A percentile compares a stretch with the other conserved stretches of the same genome.
These are phyloP conservation scores for Boletus insuetus DNA, from an alignment of 768 basidiomycete genomes.

Conservation along the genomic window DNA sequence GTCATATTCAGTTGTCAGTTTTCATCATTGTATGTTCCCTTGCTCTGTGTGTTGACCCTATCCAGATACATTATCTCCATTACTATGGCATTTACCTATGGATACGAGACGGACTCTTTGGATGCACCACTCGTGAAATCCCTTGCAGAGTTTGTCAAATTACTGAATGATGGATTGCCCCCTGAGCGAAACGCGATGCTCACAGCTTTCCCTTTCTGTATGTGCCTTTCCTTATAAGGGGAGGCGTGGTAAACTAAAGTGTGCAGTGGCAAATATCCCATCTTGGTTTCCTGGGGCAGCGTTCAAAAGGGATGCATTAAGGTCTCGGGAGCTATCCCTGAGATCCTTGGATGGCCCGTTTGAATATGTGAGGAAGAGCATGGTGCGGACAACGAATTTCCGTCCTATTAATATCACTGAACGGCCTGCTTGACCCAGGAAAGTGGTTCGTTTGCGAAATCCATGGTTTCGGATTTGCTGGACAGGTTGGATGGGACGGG, in stretches of 20 bases:
- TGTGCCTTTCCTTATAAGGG: background rate
- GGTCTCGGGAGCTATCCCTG: conserved; percentile 26
- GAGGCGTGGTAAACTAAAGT: background rate
- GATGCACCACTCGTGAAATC: conserved; percentile 28
- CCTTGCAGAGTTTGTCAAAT: conserved; percentile 19
- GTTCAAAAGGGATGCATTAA: conserved; percentile 28
- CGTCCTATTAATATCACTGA: background rate
- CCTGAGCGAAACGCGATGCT: conserved; percentile 29
- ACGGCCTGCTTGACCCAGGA: conserved; percentile 15
- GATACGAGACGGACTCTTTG: conserved; percentile 26
- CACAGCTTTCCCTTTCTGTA: conserved; percentile 30
- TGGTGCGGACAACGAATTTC: conserved; percentile 16
- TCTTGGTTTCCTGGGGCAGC: conserved; percentile 30
- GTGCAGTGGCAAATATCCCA: conserved; percentile 27
- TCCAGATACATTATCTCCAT: conserved; percentile 31
- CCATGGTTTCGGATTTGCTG: conserved; percentile 31
- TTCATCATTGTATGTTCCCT: background rate
- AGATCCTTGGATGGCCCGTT: conserved; percentile 25
- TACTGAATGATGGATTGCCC: conserved; percentile 22
- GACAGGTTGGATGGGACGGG: conserved; percentile 14
- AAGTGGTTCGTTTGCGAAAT: conserved; percentile 22
- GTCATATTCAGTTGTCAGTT: conserved; percentile 23
- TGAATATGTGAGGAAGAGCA: conserved; percentile 25
- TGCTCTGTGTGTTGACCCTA: background rate
- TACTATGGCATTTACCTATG: conserved; percentile 31